Evolutionary conservation across 371 early-diverging fungal genomes (phyloP).

Genomic region (Mycotypha africana): DNA sequence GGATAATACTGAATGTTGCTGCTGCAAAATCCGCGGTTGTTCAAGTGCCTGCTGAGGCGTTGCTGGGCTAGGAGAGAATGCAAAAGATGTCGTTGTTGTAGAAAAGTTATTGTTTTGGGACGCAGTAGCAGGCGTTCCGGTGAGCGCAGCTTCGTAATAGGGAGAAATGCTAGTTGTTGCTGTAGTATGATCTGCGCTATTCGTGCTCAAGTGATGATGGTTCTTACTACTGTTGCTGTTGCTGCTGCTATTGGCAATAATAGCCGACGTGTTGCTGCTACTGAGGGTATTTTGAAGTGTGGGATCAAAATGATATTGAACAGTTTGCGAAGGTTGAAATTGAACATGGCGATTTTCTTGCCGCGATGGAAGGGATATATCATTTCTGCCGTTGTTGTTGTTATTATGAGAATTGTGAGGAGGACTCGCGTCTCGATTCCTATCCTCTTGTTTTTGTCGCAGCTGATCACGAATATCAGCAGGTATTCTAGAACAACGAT

Average conservation of each 20-base stretch:
- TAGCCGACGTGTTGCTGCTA: not conserved
- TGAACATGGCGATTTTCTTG: too few species aligned
- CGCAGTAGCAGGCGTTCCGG: too few species aligned
- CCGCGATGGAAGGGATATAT: too few species aligned
- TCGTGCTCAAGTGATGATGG: too few species aligned
- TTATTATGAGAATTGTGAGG: not conserved
- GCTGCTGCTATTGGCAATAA: not conserved
- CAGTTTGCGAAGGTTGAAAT: not conserved
- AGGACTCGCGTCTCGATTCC: not conserved
- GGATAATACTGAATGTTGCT: not conserved
- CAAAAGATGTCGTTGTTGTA: too few species aligned
- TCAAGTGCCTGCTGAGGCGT: not conserved
- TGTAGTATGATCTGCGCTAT: too few species aligned
- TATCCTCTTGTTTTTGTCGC: slow-evolving; percentile 15
- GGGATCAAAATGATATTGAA: slow-evolving; percentile 2
- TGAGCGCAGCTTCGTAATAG: too few species aligned
- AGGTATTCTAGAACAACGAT: slow-evolving; percentile 23
- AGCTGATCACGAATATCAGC: slow-evolving; percentile 18
- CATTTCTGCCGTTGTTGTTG: not conserved
- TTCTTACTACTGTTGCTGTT: not conserved
- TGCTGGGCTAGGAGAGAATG: too few species aligned
- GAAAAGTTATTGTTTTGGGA: too few species aligned
- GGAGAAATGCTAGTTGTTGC: too few species aligned
- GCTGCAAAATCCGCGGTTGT: not conserved
- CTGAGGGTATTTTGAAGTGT: slow-evolving; percentile 8